These are phyloP conservation scores for Cordyceps farinosa DNA, from an alignment of 2,329 filamentous ascomycete species.

Conservation along the genomic window DNA sequence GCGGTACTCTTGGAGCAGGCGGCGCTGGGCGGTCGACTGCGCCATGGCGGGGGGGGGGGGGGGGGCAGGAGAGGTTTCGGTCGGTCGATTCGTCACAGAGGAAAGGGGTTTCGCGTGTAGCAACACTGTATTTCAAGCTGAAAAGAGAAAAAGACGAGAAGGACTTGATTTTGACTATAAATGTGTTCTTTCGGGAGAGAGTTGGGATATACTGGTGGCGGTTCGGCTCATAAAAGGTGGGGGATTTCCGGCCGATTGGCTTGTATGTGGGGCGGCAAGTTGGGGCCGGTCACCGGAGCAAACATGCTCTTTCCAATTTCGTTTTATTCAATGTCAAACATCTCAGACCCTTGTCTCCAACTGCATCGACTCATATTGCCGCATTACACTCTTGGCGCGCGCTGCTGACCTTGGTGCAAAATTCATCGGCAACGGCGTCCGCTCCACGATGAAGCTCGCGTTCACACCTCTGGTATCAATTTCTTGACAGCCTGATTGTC, in stretches of 20 bases:
- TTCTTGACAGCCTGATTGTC: too few species aligned
- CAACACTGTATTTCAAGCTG: too few species aligned
- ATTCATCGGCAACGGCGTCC: slow-evolving; percentile 43
- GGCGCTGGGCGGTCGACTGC: slow-evolving; percentile 63
- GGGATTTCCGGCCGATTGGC: background rate
- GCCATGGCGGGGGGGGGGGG: slow-evolving; percentile 40
- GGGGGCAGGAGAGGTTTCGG: background rate
- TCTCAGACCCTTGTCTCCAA: slow-evolving; percentile 27
- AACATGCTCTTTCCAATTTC: background rate
- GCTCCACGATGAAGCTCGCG: slow-evolving; percentile 50
- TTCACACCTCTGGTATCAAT: too few species aligned
- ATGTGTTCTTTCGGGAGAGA: background rate
- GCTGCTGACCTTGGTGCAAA: slow-evolving; percentile 41
- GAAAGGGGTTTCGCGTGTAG: too few species aligned
- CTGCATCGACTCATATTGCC: slow-evolving; percentile 34
- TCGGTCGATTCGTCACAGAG: too few species aligned
- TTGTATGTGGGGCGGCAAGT: background rate
- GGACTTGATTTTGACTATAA: too few species aligned
- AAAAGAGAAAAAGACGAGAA: too few species aligned
- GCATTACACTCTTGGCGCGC: slow-evolving; percentile 36
- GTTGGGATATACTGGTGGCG: background rate
- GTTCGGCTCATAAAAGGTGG: background rate
- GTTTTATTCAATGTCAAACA: background rate
- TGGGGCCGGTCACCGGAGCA: background rate
- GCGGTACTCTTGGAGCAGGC: slow-evolving; percentile 95